Evolutionary conservation across 2,329 filamentous ascomycete genomes (phyloP).

Genomic region (Phialophora chinensis): DNA sequence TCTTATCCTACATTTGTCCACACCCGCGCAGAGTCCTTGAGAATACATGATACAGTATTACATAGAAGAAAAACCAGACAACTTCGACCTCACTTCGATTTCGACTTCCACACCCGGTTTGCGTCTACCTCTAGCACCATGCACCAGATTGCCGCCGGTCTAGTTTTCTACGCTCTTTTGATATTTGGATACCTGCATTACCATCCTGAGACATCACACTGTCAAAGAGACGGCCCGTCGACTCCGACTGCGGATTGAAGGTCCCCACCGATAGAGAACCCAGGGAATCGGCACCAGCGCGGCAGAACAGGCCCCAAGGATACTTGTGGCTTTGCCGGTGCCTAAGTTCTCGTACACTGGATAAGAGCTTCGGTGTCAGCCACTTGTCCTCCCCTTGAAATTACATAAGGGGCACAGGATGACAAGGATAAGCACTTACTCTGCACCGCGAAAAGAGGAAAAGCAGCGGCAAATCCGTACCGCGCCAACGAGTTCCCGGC

Average conservation of each 20-base stretch:
- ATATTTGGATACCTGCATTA: too few species aligned
- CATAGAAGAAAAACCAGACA: too few species aligned
- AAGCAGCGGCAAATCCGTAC: slow-evolving; percentile 43
- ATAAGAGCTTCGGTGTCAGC: neutral
- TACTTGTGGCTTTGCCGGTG: slow-evolving; percentile 14
- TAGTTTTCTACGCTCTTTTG: too few species aligned
- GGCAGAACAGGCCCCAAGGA: slow-evolving; percentile 10
- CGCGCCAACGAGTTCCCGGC: slow-evolving; percentile 45
- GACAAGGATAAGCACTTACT: slow-evolving; percentile 18
- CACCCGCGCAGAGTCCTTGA: too few species aligned
- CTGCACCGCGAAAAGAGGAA: slow-evolving; percentile 45
- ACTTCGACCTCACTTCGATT: too few species aligned
- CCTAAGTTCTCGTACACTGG: slow-evolving; percentile 11
- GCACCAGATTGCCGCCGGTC: too few species aligned
- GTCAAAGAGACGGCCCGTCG: neutral
- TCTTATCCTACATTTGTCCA: too few species aligned
- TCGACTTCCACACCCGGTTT: too few species aligned
- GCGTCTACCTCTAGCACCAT: too few species aligned
- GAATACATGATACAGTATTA: too few species aligned
- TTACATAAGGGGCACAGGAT: too few species aligned
- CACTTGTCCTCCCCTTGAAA: neutral
- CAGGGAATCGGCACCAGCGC: slow-evolving; percentile 13
- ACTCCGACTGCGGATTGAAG: slow-evolving; percentile 11
- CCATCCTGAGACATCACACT: neutral
- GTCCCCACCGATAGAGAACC: slow-evolving; percentile 11